A percentile compares a stretch with the other conserved stretches of the same genome.
These are phyloP conservation scores for Pseudoscleropodium purum DNA, from an alignment of 225 moss, liverwort and hornwort genomes.

Conservation along the genomic window DNA sequence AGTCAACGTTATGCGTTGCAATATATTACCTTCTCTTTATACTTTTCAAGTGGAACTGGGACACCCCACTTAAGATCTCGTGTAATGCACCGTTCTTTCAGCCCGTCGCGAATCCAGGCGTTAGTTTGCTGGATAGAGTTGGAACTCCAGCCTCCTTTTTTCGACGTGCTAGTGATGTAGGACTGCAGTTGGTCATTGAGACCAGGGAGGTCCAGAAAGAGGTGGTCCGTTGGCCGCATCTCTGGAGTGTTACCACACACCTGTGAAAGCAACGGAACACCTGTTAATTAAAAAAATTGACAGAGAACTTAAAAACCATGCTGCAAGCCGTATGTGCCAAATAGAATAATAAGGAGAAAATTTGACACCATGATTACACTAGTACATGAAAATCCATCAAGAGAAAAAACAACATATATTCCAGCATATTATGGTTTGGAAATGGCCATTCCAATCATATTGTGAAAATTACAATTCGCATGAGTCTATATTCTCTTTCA, in stretches of 20 bases:
- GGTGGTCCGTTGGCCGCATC: constrained; percentile 59
- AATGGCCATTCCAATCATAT: background rate
- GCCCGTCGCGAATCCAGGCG: constrained; percentile 86
- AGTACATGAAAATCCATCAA: background rate
- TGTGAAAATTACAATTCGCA: background rate
- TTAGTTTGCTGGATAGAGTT: constrained; percentile 80
- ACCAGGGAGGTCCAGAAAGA: constrained; percentile 73
- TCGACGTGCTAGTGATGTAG: constrained; percentile 54
- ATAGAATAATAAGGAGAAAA: background rate
- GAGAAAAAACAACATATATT: background rate
- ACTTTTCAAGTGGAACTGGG: constrained; percentile 79
- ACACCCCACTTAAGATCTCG: constrained; percentile 96
- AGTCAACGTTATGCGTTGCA: background rate
- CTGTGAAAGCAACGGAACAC: background rate
- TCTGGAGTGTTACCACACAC: constrained; percentile 65
- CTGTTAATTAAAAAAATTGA: background rate
- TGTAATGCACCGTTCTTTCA: constrained; percentile 77
- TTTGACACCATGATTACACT: background rate
- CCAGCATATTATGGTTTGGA: too few species aligned
- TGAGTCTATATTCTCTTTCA: background rate
- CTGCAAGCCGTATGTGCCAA: background rate
- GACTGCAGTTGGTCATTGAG: constrained; percentile 55
- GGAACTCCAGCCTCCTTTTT: constrained; percentile 76
- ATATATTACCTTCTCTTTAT: constrained; percentile 67
- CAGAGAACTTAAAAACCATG: background rate